A percentile compares a stretch with the other conserved stretches of the same genome.
These are phyloP conservation scores for Arxiozyma slooffiae DNA, from an alignment of 1,139 yeast genomes.

Conservation along the genomic window DNA sequence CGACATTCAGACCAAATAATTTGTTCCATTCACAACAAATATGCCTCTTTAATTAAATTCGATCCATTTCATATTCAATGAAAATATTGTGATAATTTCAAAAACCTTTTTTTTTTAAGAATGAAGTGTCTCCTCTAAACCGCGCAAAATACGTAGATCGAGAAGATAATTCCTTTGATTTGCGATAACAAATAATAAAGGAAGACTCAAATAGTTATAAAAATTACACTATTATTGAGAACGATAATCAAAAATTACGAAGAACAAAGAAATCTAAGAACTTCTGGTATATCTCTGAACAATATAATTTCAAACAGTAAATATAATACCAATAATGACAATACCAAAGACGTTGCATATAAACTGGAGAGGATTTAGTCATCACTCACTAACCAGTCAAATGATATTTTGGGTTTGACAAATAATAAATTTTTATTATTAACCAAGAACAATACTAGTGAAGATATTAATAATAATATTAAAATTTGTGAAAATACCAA, in stretches of 20 bases:
- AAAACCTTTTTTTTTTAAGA: constrained; percentile 24
- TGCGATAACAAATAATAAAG: background rate
- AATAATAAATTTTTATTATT: background rate
- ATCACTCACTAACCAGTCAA: constrained; percentile 4
- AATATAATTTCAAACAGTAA: background rate
- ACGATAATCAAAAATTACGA: constrained; percentile 12
- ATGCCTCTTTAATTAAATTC: constrained; percentile 33
- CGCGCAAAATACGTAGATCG: background rate
- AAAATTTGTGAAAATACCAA: background rate
- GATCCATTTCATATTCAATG: constrained; percentile 29
- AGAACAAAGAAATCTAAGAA: constrained; percentile 21
- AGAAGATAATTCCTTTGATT: background rate
- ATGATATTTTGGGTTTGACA: background rate
- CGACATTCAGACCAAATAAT: constrained; percentile 34
- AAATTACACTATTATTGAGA: background rate
- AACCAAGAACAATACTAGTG: background rate
- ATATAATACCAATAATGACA: background rate
- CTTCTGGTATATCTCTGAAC: constrained; percentile 8
- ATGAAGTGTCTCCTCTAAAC: constrained; percentile 16
- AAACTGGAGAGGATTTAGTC: constrained; percentile 4
- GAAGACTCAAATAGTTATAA: background rate
- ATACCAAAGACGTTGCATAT: background rate
- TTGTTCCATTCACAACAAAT: constrained; percentile 38
- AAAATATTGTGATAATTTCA: constrained; percentile 22
- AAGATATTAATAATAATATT: background rate